Evolutionary conservation across 768 basidiomycete genomes (phyloP).

Genomic region (Phlegmacium glaucopus): DNA sequence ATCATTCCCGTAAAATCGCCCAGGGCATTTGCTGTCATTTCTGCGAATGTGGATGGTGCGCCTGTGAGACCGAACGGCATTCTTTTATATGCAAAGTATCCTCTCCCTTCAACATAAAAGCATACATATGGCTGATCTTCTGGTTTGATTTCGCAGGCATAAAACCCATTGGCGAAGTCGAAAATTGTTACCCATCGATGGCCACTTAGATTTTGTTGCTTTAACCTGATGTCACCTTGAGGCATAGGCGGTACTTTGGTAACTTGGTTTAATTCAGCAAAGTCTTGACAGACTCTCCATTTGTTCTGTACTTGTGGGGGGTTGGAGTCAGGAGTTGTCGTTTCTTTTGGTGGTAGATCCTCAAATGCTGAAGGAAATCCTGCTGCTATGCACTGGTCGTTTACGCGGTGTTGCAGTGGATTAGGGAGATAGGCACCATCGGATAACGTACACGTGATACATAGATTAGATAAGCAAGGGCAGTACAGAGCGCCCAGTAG

Average conservation of each 20-base stretch:
- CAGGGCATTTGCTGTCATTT: constrained; percentile 37
- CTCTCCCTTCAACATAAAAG: constrained; percentile 34
- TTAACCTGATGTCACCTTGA: constrained; percentile 33
- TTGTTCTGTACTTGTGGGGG: constrained; percentile 7
- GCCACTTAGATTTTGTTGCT: constrained; percentile 30
- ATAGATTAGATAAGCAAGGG: no score
- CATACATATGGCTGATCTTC: constrained; percentile 21
- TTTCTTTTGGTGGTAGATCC: constrained; percentile 13
- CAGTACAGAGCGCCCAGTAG: no score
- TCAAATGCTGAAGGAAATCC: constrained; percentile 19
- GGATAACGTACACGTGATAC: no score
- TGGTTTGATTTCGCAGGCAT: constrained; percentile 22
- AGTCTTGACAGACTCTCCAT: constrained; percentile 36
- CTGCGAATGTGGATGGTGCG: no score
- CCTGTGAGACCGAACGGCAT: constrained; percentile 42
- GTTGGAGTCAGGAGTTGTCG: neutral
- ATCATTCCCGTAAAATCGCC: constrained; percentile 13
- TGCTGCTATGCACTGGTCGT: constrained; percentile 28
- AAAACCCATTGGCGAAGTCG: constrained; percentile 37
- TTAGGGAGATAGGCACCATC: no score
- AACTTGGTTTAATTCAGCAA: constrained; percentile 26
- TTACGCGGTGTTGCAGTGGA: constrained; percentile 29
- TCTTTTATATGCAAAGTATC: constrained; percentile 28
- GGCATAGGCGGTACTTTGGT: constrained; percentile 21
- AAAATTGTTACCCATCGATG: constrained; percentile 29